Evolutionary conservation across 768 basidiomycete species (phyloP).

Genomic region (Epithele typhae): DNA sequence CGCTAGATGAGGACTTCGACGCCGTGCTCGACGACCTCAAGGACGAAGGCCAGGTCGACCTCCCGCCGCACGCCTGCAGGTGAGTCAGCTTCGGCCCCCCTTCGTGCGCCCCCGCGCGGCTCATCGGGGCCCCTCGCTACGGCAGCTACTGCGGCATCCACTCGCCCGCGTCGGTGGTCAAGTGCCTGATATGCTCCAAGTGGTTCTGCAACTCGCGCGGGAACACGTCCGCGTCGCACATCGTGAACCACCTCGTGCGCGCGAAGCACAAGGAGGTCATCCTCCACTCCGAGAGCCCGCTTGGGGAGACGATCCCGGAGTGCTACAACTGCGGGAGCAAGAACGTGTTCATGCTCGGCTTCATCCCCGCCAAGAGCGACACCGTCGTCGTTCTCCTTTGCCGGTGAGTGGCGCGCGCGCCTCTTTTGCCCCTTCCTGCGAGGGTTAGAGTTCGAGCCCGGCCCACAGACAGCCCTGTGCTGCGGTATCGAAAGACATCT

Average conservation of each 20-base stretch:
- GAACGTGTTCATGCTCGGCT: conserved; percentile 99
- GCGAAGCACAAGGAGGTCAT: conserved; percentile 99
- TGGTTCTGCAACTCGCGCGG: conserved; percentile 99
- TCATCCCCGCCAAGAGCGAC: conserved; percentile 98
- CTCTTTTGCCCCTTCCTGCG: conserved; percentile 5
- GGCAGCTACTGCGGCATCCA: conserved; percentile 96
- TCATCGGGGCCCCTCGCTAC: neutral
- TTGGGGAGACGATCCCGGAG: conserved; percentile 97
- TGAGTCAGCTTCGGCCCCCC: conserved; percentile 32
- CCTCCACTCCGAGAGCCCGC: conserved; percentile 88
- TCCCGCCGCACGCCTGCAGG: conserved; percentile 97
- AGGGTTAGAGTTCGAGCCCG: no score
- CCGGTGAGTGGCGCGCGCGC: conserved; percentile 53
- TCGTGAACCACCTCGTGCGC: conserved; percentile 97
- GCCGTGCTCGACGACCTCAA: conserved; percentile 86
- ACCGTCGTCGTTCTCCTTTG: conserved; percentile 97
- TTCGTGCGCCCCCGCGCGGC: no score
- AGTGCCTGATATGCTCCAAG: conserved; percentile 86
- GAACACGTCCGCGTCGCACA: conserved; percentile 97
- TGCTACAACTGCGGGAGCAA: conserved; percentile 99
- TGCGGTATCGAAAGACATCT: conserved; percentile 94
- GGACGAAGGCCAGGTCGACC: conserved; percentile 70
- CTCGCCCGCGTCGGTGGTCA: conserved; percentile 94
- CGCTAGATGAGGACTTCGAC: conserved; percentile 79
- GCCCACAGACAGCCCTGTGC: conserved; percentile 91